Conservation (phyloP, 257 asterid species). For the Rhazya stricta region DNA sequence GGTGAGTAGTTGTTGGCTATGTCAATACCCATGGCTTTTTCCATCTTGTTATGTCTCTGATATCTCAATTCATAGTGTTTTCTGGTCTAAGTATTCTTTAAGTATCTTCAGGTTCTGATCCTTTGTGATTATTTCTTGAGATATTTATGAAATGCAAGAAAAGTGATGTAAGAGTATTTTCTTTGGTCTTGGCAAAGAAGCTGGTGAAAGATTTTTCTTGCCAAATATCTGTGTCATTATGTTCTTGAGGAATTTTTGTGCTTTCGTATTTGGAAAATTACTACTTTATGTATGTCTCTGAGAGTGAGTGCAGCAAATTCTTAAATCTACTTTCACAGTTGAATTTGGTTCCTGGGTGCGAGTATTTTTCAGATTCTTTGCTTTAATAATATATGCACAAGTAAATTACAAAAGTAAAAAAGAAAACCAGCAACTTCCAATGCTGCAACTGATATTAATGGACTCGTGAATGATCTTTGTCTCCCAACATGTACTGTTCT, state of each 20-base stretch:
- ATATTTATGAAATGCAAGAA: not conserved
- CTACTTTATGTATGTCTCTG: not conserved
- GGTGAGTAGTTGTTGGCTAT: slow-evolving; percentile 46
- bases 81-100: not conserved
- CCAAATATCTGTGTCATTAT: not conserved
- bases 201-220: not conserved
- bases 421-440: not conserved
- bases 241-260: not conserved
- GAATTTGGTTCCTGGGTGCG: not conserved
- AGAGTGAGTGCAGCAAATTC: not conserved
- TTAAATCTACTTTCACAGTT: not conserved
- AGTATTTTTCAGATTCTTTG: not conserved
- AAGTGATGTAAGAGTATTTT: not conserved
- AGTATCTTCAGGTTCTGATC: not conserved
- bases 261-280: not conserved
- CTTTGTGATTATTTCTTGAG: not conserved
- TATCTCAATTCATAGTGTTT: not conserved
- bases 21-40: not conserved
- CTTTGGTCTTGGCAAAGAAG: not conserved
- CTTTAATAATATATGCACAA: not conserved
- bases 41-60: not conserved
- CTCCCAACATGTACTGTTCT: too few species aligned
- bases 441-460: not conserved
- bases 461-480: not conserved
- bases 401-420: not conserved